Percentiles rank a stretch among this genome's conserved stretches.
Conservation (phyloP, 2,329 filamentous ascomycete genomes). For the Fusarium drepaniforme region DNA sequence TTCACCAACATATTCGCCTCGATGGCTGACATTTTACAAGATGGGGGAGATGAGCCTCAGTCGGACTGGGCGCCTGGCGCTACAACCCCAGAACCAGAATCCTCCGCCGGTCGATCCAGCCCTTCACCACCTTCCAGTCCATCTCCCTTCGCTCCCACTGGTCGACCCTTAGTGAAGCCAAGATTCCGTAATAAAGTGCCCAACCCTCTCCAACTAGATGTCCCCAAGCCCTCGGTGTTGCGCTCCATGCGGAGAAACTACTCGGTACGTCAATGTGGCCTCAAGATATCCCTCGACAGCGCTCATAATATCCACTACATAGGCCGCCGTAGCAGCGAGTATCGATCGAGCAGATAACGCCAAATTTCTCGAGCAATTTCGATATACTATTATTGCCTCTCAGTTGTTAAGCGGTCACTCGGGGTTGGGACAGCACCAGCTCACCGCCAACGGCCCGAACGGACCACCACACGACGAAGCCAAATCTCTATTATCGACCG, state of each 20-base stretch:
- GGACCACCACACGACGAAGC: constrained; percentile 26
- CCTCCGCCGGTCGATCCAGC: constrained; percentile 51
- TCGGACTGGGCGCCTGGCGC: constrained; percentile 60
- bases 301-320: constrained; percentile 23
- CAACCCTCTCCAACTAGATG: constrained; percentile 57
- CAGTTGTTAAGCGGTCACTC: constrained; percentile 84
- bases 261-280: constrained; percentile 57
- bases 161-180: constrained; percentile 65
- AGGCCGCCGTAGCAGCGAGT: constrained; percentile 78
- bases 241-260: constrained; percentile 62
- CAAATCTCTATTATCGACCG: constrained; percentile 54
- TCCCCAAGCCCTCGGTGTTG: constrained; percentile 53
- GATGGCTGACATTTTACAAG: constrained; percentile 41
- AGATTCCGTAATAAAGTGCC: constrained; percentile 65
- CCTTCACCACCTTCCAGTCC: constrained; percentile 62
- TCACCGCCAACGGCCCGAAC: constrained; percentile 32
- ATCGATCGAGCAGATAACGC: constrained; percentile 84
- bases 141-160: constrained; percentile 67
- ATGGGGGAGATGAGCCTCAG: constrained; percentile 62
- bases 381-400: constrained; percentile 92
- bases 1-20: neutral
- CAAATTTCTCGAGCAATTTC: constrained; percentile 91
- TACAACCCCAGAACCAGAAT: constrained; percentile 49
- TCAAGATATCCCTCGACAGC: neutral
- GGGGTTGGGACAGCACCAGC: constrained; percentile 54